A percentile compares a stretch with the other conserved stretches of the same genome.
These are phyloP conservation scores for Seiridium unicorne DNA, from an alignment of 2,329 filamentous ascomycete genomes.

Conservation along the genomic window DNA sequence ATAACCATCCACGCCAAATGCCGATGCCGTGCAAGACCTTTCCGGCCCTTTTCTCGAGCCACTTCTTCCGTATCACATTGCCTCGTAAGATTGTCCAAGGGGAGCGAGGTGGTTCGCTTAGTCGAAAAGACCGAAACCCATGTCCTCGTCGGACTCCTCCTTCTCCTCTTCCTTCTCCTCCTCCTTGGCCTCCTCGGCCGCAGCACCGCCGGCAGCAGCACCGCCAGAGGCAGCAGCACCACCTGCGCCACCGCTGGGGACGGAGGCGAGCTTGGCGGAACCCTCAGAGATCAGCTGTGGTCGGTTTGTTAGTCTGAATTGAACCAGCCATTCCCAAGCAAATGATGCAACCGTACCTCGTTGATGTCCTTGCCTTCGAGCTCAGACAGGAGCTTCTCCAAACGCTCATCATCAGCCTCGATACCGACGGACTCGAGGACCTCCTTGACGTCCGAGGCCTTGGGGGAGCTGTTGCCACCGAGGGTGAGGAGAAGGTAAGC, in stretches of 20 bases:
- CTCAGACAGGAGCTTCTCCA: slow-evolving; percentile 84
- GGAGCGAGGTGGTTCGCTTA: slow-evolving; percentile 43
- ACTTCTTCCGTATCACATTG: slow-evolving; percentile 22
- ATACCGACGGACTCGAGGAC: slow-evolving; percentile 94
- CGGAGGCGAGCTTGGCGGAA: slow-evolving; percentile 91
- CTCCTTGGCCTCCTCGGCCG: slow-evolving; percentile 60
- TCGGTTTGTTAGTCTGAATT: slow-evolving; percentile 14
- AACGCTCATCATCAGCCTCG: slow-evolving; percentile 85
- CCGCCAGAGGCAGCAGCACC: slow-evolving; percentile 68
- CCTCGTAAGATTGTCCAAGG: slow-evolving; percentile 16
- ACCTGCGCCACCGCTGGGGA: slow-evolving; percentile 86
- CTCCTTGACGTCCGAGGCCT: slow-evolving; percentile 78
- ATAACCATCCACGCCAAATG: slow-evolving; percentile 26
- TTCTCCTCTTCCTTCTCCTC: slow-evolving; percentile 72
- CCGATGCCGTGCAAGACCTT: slow-evolving; percentile 26
- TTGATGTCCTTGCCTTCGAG: slow-evolving; percentile 90
- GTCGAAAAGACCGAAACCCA: slow-evolving; percentile 76
- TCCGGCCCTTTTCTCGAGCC: slow-evolving; percentile 22
- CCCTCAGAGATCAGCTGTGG: slow-evolving; percentile 85
- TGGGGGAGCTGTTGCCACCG: slow-evolving; percentile 87
- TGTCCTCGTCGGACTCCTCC: slow-evolving; percentile 73
- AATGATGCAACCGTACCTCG: slow-evolving; percentile 62
- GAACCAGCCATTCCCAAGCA: no score
- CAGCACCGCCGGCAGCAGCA: slow-evolving; percentile 62
- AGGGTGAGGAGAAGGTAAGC: slow-evolving; percentile 97